Percentiles rank a stretch among this genome's conserved stretches.
Conservation (phyloP, 345 rosid genomes). For the Dimocarpus longan region DNA sequence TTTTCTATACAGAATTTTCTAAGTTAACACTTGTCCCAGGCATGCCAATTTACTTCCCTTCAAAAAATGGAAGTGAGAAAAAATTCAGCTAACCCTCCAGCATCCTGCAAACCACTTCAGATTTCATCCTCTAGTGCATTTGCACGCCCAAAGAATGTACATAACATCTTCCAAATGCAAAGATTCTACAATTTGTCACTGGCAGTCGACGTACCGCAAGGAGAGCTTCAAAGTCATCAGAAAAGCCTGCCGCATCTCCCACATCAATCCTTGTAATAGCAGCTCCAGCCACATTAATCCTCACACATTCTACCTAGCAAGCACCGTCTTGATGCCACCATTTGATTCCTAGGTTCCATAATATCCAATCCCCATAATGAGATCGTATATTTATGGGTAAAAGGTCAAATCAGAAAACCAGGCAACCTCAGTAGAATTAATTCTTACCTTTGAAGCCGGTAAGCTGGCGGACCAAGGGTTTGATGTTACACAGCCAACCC, state of each 20-base stretch:
- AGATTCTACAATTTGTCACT: neutral
- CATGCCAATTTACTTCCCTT: constrained; percentile 6
- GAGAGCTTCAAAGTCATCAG: neutral
- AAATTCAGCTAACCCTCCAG: constrained; percentile 13
- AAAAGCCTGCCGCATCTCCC: neutral
- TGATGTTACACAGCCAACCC: constrained; percentile 24
- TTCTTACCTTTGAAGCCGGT: constrained; percentile 32
- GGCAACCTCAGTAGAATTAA: neutral
- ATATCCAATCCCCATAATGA: constrained; percentile 2
- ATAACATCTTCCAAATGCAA: constrained; percentile 9
- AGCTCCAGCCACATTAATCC: neutral
- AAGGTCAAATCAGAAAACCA: neutral
- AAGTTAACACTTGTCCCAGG: constrained; percentile 3
- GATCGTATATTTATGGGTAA: neutral
- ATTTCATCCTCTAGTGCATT: constrained; percentile 6
- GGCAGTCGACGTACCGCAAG: neutral
- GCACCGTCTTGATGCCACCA: constrained; percentile 15
- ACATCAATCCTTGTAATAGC: neutral
- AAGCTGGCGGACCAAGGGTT: constrained; percentile 26
- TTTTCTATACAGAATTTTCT: constrained; percentile 30
- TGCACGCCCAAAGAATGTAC: constrained; percentile 7
- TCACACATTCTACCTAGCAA: neutral
- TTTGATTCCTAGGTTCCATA: constrained; percentile 21
- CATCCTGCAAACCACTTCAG: constrained; percentile 5
- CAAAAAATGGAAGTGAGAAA: constrained; percentile 14